phyloP scores from a whole-genome alignment of 2,329 filamentous ascomycete species.

The Laburnicola sp. region DNA sequence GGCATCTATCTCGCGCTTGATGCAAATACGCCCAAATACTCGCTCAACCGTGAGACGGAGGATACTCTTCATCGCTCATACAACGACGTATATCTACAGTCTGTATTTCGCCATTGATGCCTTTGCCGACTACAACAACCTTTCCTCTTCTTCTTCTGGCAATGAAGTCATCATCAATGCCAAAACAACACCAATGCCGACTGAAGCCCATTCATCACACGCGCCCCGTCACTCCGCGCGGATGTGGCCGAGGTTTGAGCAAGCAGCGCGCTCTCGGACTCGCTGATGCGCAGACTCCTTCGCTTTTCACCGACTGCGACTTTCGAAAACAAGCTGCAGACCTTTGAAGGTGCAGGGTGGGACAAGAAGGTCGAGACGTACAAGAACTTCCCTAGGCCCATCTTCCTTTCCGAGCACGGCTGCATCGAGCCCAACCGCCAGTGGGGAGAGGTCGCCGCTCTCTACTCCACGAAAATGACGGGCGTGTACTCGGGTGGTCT shows the following conservation, averaged over 20 bases:
- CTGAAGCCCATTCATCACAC: too few relatives aligned
- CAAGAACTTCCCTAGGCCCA: slow-evolving; percentile 42
- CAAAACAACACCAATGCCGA: slow-evolving; percentile 63
- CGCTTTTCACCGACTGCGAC: too few relatives aligned
- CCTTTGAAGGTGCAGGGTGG: slow-evolving; percentile 74
- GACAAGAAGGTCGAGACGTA: slow-evolving; percentile 52
- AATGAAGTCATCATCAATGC: slow-evolving; percentile 80
- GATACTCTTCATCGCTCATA: slow-evolving; percentile 64
- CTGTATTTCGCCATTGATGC: slow-evolving; percentile 85
- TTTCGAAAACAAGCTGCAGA: slow-evolving; percentile 56
- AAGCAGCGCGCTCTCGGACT: too few relatives aligned
- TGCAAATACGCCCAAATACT: slow-evolving; percentile 86
- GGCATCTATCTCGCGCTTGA: slow-evolving; percentile 92
- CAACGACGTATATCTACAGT: slow-evolving; percentile 82
- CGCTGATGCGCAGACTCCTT: too few relatives aligned
- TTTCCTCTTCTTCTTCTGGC: slow-evolving; percentile 78
- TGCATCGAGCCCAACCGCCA: slow-evolving; percentile 80
- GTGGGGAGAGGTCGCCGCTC: slow-evolving; percentile 75
- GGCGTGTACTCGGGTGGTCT: slow-evolving; percentile 91
- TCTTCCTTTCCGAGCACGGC: slow-evolving; percentile 94
- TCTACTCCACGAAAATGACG: slow-evolving; percentile 85
- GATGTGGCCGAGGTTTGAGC: slow-evolving; percentile 82
- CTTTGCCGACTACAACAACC: slow-evolving; percentile 82
- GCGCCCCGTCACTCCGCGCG: too few relatives aligned
- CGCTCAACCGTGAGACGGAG: slow-evolving; percentile 75